Evolutionary conservation across 2,329 filamentous ascomycete genomes (phyloP).

Genomic region (Alternaria atra): DNA sequence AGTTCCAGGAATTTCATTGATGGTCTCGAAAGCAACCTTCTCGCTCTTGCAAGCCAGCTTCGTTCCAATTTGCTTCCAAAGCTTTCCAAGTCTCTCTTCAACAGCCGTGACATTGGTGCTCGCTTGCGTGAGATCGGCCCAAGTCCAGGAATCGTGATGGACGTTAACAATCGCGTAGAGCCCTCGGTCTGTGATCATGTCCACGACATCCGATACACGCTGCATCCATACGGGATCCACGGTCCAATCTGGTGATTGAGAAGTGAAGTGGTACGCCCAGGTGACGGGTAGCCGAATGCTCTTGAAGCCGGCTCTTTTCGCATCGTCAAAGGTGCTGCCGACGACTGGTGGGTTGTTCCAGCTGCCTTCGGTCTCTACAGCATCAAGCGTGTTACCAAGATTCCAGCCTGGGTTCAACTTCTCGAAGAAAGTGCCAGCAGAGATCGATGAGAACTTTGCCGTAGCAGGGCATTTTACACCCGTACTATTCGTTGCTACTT

Average conservation of each 20-base stretch:
- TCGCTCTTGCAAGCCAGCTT: conserved; percentile 65
- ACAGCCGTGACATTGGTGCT: conserved; percentile 62
- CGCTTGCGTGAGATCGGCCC: conserved; percentile 62
- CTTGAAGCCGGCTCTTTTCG: conserved; percentile 65
- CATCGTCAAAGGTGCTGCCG: conserved; percentile 60
- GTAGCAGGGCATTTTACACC: conserved; percentile 47
- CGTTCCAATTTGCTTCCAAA: conserved; percentile 67
- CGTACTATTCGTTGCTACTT: conserved; percentile 23
- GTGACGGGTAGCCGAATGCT: conserved; percentile 68
- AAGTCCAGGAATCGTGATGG: conserved; percentile 68
- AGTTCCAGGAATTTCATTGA: conserved; percentile 67
- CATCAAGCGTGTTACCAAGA: conserved; percentile 68
- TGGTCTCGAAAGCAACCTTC: conserved; percentile 65
- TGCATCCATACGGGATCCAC: conserved; percentile 65
- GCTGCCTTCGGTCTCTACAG: conserved; percentile 63
- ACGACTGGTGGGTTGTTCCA: conserved; percentile 67
- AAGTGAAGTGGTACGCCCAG: conserved; percentile 65
- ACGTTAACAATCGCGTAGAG: conserved; percentile 66
- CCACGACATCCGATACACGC: conserved; percentile 66
- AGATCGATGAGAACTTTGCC: conserved; percentile 56
- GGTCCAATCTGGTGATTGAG: conserved; percentile 61
- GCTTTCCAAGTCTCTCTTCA: conserved; percentile 64
- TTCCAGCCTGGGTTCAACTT: conserved; percentile 67
- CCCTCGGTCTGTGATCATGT: conserved; percentile 62
- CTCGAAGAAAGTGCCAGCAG: conserved; percentile 58